Conservation (phyloP, 2,329 filamentous ascomycete genomes). For the Talaromyces sp. region DNA sequence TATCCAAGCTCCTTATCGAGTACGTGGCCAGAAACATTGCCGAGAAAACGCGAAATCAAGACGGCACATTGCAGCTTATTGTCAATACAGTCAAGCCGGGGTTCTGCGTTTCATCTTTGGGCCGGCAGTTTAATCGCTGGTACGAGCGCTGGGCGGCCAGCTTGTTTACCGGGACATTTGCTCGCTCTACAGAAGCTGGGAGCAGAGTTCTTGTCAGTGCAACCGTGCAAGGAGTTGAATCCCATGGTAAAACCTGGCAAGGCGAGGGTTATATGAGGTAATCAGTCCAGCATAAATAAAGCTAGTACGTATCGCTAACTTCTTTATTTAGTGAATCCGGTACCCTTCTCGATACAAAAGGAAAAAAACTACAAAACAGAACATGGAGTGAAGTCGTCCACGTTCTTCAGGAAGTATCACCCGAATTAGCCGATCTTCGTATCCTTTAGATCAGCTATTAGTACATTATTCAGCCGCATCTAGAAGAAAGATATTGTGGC, state of each 20-base stretch:
- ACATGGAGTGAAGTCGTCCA: constrained; percentile 38
- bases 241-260: constrained; percentile 26
- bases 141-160: constrained; percentile 28
- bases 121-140: constrained; percentile 31
- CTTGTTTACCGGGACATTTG: constrained; percentile 33
- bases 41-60: constrained; percentile 18
- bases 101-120: constrained; percentile 37
- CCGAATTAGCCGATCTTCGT: constrained; percentile 12
- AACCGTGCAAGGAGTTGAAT: constrained; percentile 36
- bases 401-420: constrained; percentile 22
- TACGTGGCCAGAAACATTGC: constrained; percentile 37
- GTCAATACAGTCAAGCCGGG: constrained; percentile 43
- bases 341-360: constrained; percentile 29
- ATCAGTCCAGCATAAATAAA: constrained; percentile 12
- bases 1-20: constrained; percentile 40
- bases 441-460: not conserved
- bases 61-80: constrained; percentile 34
- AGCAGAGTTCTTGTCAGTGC: constrained; percentile 39
- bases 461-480: not conserved
- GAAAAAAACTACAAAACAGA: constrained; percentile 29
- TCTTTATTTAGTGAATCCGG: constrained; percentile 10
- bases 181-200: constrained; percentile 38
- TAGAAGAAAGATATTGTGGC: not conserved
- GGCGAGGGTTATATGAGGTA: constrained; percentile 18
- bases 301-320: not conserved